Base-by-base conservation (phyloP, 2,329 filamentous ascomycete species). In the Dendrostoma leiphaemia region DNA sequence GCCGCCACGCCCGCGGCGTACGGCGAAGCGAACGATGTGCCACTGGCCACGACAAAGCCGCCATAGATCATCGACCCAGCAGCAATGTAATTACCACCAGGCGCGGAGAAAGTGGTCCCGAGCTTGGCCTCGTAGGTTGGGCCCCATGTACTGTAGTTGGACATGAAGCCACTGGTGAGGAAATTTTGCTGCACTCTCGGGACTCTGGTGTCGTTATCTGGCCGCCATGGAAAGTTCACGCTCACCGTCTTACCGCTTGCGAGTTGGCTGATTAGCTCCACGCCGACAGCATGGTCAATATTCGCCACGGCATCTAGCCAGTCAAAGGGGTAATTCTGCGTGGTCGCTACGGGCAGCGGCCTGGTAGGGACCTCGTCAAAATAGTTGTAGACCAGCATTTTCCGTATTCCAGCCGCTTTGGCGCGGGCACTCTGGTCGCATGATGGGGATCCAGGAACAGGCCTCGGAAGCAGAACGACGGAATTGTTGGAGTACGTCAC, bases 301-400 rank as follows among this genome's bases (percentile, higher is more conserved):
- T 52, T 46, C 12, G 41, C 50, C n/a, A 44, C 41, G 4, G 31
- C 50, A 40, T 52, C 50, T n/a, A 52, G 34, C 50, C 50, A 52
- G 19, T 46, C 50, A 10, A 52, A 52, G 3, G 50, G 50, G n/a
- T 46, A 52, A 10, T 35, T 35, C 17, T 52, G 41, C 17, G 50
- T 52, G 13, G 50, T 52, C 41, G 29, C 41, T 1, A 52, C 6
- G 3, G 50, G 28, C 15, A 52, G n/a, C 19, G 50, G 50, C 23
- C 50, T 28, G 26, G 50, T 52, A 19, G 50, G n/a, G 19, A 52
- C 32, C 8, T 32, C 50, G 19, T 52, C 50, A 31, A 52, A 21
- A 17, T 23, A 52, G 32, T 47, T 52, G 19, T 52, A 52, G 13
- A 38, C 13, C 5, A 52, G 19, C 6, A 52, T 32, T 26, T 52